Evolutionary conservation across 805 yeast genomes (phyloP).

Genomic region (Barnettozyma pratensis): DNA sequence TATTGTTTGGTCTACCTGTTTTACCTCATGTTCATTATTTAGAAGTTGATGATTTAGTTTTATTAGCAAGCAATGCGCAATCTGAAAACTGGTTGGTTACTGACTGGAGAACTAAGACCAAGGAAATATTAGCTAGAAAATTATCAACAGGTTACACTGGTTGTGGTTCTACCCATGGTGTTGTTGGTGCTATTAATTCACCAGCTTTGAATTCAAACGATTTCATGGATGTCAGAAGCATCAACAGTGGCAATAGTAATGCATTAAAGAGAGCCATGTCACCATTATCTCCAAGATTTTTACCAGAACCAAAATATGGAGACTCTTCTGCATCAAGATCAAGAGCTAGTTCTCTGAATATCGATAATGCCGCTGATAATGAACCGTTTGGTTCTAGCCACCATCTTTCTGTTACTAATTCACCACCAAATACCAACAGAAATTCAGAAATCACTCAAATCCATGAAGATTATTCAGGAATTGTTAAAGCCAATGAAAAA

Average conservation of each 20-base stretch:
- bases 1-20: slow-evolving; percentile 79
- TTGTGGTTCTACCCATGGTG: slow-evolving; percentile 65
- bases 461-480: slow-evolving; percentile 28
- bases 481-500: slow-evolving; percentile 13
- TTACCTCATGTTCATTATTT: slow-evolving; percentile 73
- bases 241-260: slow-evolving; percentile 2
- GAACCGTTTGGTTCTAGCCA: background rate
- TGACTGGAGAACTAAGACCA: slow-evolving; percentile 58
- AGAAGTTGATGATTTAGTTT: slow-evolving; percentile 53
- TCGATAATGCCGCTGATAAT: slow-evolving; percentile 14
- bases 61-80: slow-evolving; percentile 31
- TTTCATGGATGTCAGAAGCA: slow-evolving; percentile 19
- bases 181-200: slow-evolving; percentile 53
- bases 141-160: slow-evolving; percentile 63
- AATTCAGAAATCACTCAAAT: slow-evolving; percentile 28
- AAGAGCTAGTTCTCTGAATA: slow-evolving; percentile 13
- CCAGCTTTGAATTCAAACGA: slow-evolving; percentile 37
- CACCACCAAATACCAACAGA: slow-evolving; percentile 20
- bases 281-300: slow-evolving; percentile 33
- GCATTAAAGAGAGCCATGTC: slow-evolving; percentile 23
- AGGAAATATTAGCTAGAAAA: slow-evolving; percentile 49
- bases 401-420: background rate
- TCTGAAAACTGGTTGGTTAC: slow-evolving; percentile 47
- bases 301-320: slow-evolving; percentile 30
- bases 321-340: slow-evolving; percentile 20